Conservation (phyloP, 2,329 filamentous ascomycete species). For the Conoideocrella luteorostrata region DNA sequence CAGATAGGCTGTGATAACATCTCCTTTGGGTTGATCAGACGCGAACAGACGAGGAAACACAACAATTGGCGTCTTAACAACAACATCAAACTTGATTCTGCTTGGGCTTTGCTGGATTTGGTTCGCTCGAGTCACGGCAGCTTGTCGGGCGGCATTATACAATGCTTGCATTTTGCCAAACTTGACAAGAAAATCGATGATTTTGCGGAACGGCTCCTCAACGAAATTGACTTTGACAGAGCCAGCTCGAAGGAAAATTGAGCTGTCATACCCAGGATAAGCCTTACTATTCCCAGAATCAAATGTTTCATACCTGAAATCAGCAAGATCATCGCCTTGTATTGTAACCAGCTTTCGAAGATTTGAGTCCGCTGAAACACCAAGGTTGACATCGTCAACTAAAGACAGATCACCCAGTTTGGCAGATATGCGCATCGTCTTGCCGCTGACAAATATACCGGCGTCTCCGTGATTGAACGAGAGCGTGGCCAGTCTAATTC, state of each 20-base stretch:
- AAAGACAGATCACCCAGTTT: constrained; percentile 82
- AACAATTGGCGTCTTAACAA: constrained; percentile 91
- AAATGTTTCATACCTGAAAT: constrained; percentile 97
- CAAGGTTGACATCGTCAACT: constrained; percentile 89
- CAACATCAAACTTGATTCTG: constrained; percentile 88
- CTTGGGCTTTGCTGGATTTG: constrained; percentile 87
- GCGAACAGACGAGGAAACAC: constrained; percentile 80
- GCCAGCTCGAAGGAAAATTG: constrained; percentile 81
- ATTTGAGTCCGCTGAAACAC: constrained; percentile 72
- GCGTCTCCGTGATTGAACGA: constrained; percentile 90
- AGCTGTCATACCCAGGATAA: constrained; percentile 93
- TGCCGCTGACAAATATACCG: constrained; percentile 78
- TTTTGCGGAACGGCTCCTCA: constrained; percentile 95
- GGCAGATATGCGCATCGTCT: constrained; percentile 80
- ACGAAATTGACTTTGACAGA: constrained; percentile 97
- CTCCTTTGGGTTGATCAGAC: constrained; percentile 63
- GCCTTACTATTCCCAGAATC: constrained; percentile 61
- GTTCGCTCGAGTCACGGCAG: constrained; percentile 86
- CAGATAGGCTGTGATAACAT: constrained; percentile 85
- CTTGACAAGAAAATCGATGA: constrained; percentile 95
- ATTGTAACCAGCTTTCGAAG: constrained; percentile 87
- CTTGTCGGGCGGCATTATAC: constrained; percentile 93
- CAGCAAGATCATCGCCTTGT: constrained; percentile 88
- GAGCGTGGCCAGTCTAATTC: constrained; percentile 85
- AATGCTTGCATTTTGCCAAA: constrained; percentile 99